Conservation (phyloP, 1,284 basidiomycete genomes). For the Ustilago sp. region DNA sequence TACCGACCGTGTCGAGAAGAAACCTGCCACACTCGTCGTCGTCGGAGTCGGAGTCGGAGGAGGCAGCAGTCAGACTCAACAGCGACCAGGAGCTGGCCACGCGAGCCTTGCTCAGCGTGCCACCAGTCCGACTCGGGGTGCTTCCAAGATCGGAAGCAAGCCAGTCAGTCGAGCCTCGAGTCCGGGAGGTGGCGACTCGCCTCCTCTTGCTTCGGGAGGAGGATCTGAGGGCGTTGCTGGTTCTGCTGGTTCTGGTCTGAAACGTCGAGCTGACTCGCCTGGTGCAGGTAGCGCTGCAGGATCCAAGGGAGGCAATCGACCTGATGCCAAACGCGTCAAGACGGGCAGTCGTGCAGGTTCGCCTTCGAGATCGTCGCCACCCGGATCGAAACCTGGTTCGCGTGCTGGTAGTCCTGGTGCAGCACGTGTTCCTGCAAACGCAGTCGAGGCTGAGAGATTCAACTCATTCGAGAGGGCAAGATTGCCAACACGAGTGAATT, state of each 20-base stretch:
- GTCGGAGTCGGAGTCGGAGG: no score
- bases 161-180: slow-evolving; percentile 50
- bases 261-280: slow-evolving; percentile 44
- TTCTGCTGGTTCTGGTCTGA: slow-evolving; percentile 28
- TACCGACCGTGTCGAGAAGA: slow-evolving; percentile 42
- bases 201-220: slow-evolving; percentile 19
- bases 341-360: slow-evolving; percentile 37
- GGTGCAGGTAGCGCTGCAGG: slow-evolving; percentile 7
- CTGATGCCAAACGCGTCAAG: slow-evolving; percentile 55
- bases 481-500: slow-evolving; percentile 58
- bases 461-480: slow-evolving; percentile 54
- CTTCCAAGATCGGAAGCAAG: slow-evolving; percentile 54
- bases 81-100: slow-evolving; percentile 57
- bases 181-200: slow-evolving; percentile 43
- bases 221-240: slow-evolving; percentile 1
- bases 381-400: slow-evolving; percentile 38
- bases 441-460: slow-evolving; percentile 61
- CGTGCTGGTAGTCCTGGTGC: slow-evolving; percentile 48
- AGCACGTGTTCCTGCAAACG: slow-evolving; percentile 38
- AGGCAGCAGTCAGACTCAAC: slow-evolving; percentile 18
- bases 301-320: slow-evolving; percentile 17
- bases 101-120: slow-evolving; percentile 58
- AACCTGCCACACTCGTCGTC: slow-evolving; percentile 18
- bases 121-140: slow-evolving; percentile 47
- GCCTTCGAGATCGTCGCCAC: slow-evolving; percentile 24